phyloP scores from a whole-genome alignment of 2,329 filamentous ascomycete genomes.

The Fusarium avenaceum region DNA sequence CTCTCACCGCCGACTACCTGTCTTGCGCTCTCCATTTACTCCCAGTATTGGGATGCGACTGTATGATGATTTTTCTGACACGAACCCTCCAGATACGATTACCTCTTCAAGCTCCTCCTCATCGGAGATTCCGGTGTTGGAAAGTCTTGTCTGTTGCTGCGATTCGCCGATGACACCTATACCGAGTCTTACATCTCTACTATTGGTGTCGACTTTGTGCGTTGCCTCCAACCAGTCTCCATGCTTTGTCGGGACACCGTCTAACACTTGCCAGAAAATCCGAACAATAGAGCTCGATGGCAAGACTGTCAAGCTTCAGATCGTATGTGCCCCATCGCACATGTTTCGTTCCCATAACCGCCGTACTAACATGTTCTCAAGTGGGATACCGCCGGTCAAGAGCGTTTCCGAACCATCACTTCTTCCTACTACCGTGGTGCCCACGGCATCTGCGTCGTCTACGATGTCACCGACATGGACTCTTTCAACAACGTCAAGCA shows the following conservation, averaged over 20 bases:
- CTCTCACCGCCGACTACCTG: conserved; percentile 18
- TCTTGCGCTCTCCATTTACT: conserved; percentile 8
- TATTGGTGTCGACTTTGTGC: conserved; percentile 98
- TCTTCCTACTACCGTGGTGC: conserved; percentile 99
- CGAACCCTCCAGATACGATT: conserved; percentile 86
- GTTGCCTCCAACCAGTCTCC: conserved; percentile 55
- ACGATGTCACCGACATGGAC: conserved; percentile 99
- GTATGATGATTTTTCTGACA: conserved; percentile 46
- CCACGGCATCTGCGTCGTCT: conserved; percentile 99
- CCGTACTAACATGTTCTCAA: conserved; percentile 56
- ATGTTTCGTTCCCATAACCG: not conserved
- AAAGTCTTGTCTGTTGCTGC: conserved; percentile 98
- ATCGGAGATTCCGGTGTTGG: conserved; percentile 99
- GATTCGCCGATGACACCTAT: conserved; percentile 99
- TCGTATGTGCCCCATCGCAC: conserved; percentile 72
- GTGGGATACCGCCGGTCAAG: conserved; percentile 99
- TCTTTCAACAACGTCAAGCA: conserved; percentile 99
- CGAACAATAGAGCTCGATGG: conserved; percentile 99
- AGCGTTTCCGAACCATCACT: conserved; percentile 99
- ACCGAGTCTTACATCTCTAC: conserved; percentile 99
- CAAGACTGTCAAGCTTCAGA: conserved; percentile 99
- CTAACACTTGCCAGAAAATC: conserved; percentile 81
- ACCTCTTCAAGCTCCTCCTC: conserved; percentile 99
- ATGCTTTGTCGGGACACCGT: conserved; percentile 13
- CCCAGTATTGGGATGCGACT: conserved; percentile 22